Evolutionary conservation across 345 rosid species (phyloP).

Genomic region (Camelina hispida): DNA sequence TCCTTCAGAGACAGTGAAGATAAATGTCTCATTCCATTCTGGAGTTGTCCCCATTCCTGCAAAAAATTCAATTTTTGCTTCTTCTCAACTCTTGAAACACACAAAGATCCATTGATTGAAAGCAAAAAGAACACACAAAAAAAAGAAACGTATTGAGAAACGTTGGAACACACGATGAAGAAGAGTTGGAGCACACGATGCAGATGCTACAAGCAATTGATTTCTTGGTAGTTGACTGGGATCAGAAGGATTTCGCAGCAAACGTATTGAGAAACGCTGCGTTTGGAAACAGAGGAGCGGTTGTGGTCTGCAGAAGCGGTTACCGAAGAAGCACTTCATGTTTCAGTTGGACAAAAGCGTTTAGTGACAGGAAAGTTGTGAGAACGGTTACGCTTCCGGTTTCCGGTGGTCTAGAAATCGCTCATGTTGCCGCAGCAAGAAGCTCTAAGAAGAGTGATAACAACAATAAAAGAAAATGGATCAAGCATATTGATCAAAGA

Average conservation of each 20-base stretch:
- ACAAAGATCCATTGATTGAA: conserved; percentile 27
- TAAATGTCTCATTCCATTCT: conserved; percentile 83
- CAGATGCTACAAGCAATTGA: conserved; percentile 61
- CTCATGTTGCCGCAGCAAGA: conserved; percentile 62
- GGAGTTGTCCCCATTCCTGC: conserved; percentile 69
- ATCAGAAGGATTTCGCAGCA: conserved; percentile 56
- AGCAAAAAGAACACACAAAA: too few species aligned
- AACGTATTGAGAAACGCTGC: conserved; percentile 59
- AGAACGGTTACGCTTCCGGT: conserved; percentile 87
- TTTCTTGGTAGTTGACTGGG: conserved; percentile 82
- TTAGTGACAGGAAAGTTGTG: conserved; percentile 59
- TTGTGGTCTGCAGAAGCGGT: conserved; percentile 82
- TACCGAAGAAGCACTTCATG: conserved; percentile 47
- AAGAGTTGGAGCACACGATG: conserved; percentile 55
- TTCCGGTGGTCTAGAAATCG: conserved; percentile 87
- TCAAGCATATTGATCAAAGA: conserved; percentile 73
- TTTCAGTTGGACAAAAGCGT: conserved; percentile 68
- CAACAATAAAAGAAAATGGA: conserved; percentile 59
- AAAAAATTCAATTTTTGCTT: not conserved
- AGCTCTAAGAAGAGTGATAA: conserved; percentile 47
- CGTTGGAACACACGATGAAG: too few species aligned
- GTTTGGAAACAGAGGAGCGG: conserved; percentile 74
- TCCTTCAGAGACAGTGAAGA: conserved; percentile 62
- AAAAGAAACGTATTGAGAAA: too few species aligned
- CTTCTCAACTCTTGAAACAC: conserved; percentile 6